Conservation (phyloP, 2,329 filamentous ascomycete genomes). For the Colletotrichum sp. region DNA sequence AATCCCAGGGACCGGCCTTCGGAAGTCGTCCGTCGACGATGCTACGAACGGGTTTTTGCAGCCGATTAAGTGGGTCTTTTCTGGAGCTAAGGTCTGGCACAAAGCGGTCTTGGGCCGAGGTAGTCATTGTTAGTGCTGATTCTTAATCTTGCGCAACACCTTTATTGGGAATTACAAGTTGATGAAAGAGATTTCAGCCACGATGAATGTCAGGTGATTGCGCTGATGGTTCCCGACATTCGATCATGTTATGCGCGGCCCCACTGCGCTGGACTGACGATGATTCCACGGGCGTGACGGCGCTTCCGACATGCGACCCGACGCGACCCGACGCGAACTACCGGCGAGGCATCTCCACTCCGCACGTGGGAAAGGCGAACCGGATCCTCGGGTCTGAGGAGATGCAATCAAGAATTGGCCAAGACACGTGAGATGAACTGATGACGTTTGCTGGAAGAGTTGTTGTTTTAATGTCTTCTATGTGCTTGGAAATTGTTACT, state of each 20-base stretch:
- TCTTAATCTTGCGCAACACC: too few species aligned
- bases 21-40: slow-evolving; percentile 18
- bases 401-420: neutral
- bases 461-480: too few species aligned
- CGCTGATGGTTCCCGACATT: neutral
- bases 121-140: neutral
- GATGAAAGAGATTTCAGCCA: neutral
- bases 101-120: neutral
- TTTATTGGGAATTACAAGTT: neutral
- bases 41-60: neutral
- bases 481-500: too few species aligned
- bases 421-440: neutral
- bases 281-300: neutral
- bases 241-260: neutral
- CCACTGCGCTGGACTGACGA: neutral
- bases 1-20: neutral
- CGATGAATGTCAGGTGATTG: neutral
- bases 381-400: neutral
- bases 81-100: neutral
- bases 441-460: neutral
- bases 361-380: slow-evolving; percentile 1
- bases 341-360: neutral
- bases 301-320: slow-evolving; percentile 17
- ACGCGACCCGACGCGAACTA: slow-evolving; percentile 13
- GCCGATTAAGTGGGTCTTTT: neutral